Conservation (phyloP, 2,329 filamentous ascomycete species). For the Aureobasidium leucospermi region DNA sequence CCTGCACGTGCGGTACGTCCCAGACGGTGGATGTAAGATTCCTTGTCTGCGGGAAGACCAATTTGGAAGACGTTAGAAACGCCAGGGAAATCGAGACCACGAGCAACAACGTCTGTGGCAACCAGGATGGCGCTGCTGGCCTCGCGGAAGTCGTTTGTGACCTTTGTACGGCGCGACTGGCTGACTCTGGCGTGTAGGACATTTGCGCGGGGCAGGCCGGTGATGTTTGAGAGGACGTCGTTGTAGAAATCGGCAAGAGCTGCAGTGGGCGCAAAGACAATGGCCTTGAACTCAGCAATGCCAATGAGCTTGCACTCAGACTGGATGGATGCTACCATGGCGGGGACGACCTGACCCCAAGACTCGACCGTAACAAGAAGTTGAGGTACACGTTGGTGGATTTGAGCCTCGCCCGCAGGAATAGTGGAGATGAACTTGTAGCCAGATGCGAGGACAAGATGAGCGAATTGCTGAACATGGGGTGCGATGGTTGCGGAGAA, state of each 20-base stretch:
- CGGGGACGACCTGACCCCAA: constrained; percentile 1
- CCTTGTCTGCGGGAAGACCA: constrained; percentile 45
- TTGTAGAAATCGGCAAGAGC: constrained; percentile 34
- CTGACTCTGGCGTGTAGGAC: constrained; percentile 34
- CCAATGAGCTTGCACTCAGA: constrained; percentile 10
- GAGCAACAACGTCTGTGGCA: constrained; percentile 69
- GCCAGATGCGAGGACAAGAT: constrained; percentile 36
- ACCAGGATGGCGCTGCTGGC: constrained; percentile 43
- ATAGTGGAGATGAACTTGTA: constrained; percentile 38
- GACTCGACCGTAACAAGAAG: constrained; percentile 32
- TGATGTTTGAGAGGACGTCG: constrained; percentile 27
- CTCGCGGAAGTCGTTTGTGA: constrained; percentile 39
- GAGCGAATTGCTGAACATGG: constrained; percentile 39
- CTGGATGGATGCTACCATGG: constrained; percentile 3
- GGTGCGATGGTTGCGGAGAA: constrained; percentile 40
- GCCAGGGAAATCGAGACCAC: constrained; percentile 95
- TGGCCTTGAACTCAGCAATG: constrained; percentile 35
- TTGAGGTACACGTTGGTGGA: constrained; percentile 43
- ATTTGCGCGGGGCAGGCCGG: not conserved
- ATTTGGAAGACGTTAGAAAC: constrained; percentile 85
- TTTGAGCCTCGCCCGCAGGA: constrained; percentile 38
- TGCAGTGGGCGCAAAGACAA: constrained; percentile 42
- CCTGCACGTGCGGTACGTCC: constrained; percentile 87
- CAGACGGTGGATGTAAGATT: constrained; percentile 83
- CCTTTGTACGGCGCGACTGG: constrained; percentile 35